Conservation (phyloP, 306 rosid genomes). For the Astragalus glycyphyllos region DNA sequence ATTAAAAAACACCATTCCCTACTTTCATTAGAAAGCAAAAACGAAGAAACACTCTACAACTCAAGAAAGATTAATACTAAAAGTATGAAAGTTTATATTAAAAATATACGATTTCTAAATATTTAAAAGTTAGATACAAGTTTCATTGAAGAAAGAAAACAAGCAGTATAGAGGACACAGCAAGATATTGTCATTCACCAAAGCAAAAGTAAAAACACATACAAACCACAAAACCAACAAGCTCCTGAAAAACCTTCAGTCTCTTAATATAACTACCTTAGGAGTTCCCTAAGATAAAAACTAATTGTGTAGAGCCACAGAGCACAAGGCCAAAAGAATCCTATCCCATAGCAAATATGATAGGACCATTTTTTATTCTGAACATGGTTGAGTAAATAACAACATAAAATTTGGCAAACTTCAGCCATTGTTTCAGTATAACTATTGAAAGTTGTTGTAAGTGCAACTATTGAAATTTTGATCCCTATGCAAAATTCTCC, state of each 20-base stretch:
- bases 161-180: not conserved
- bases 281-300: conserved; percentile 1
- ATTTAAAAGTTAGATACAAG: not conserved
- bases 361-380: not conserved
- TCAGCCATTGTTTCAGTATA: not conserved
- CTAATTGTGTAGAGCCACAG: not conserved
- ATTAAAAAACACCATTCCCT: conserved; percentile 19
- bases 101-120: not conserved
- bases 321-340: not conserved
- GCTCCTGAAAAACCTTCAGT: conserved; percentile 1
- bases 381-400: not conserved
- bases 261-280: not conserved
- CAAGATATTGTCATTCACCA: not conserved
- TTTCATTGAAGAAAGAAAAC: conserved; percentile 1
- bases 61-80: not conserved
- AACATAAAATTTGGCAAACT: not conserved
- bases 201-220: not conserved
- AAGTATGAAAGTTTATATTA: not conserved
- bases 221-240: not conserved
- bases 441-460: no score
- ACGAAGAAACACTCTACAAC: conserved; percentile 7
- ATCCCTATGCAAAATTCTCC: no score
- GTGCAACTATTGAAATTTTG: no score
- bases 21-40: not conserved
- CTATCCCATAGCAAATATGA: not conserved